Evolutionary conservation across 2,329 filamentous ascomycete genomes (phyloP), one percentile per base, ranked within the genome.

Genomic region (Alternaria sp.): DNA sequence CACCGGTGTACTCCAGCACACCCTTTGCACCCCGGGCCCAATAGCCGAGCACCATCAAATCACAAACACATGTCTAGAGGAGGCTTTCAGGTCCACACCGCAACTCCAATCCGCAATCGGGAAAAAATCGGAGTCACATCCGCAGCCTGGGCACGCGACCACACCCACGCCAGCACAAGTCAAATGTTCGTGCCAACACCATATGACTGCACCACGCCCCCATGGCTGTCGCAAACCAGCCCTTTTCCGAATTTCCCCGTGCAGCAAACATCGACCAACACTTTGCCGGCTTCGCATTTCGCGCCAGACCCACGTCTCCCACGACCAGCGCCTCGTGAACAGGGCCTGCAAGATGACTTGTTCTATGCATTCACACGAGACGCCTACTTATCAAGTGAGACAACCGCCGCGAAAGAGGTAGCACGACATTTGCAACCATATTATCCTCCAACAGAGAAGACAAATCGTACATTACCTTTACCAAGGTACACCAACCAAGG

Each of bases 301-400:
- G 54, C 51, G 58, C 54, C 54, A 42, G 58, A 49, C 49, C 61
- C 48, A 28, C 46, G 49, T 44, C 55, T 57, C 63, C 48, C 61
- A 32, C 54, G 55, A 57, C 57, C 53, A 47, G 34, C 51, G 28
- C 59, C 64, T 47, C 62, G 62, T 66, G 64, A 49, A 52, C 56
- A 57, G 24, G 2, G 22, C 34, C 49, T 61, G 63, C 62, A 59
- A 61, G 41, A 63, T 65, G 64, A 57, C 59, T 39, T 58, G 55
- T 62, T 54, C 38, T 42, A 53, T 48, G 24, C 46, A 18, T 55
- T 54, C 54, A 57, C 51, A 53, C 54, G 46, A 32, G 54, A 56
- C 28, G 57, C 58, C 30, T 61, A 59, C 61, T 55, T 64, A 55
- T 57, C 41, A 46, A 54, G 42, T 49, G 34, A 32, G 20, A 51